phyloP scores from a whole-genome alignment of 1,284 basidiomycete species.

The Trichosporon faecale region DNA sequence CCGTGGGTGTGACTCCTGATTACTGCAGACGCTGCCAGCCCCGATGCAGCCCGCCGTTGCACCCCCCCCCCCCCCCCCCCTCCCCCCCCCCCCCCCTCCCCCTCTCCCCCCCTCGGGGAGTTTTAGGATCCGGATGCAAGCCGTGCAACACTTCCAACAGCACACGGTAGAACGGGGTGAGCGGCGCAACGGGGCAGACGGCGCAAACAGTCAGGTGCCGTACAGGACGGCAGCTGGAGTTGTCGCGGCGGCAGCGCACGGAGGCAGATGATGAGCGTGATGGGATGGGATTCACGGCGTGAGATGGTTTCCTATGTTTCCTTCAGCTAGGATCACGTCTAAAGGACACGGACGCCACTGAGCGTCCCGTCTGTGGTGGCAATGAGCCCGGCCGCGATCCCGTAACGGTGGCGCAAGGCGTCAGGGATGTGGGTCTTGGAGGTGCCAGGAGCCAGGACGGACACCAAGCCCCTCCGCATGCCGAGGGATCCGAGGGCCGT shows the following conservation, averaged over 20 bases:
- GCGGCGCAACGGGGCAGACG: neutral
- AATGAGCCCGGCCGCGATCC: slow-evolving; percentile 17
- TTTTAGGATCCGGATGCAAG: neutral
- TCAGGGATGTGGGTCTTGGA: neutral
- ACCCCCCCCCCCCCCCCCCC: too few relatives aligned
- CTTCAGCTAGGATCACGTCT: slow-evolving; percentile 1
- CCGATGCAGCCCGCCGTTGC: neutral
- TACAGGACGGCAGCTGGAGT: neutral
- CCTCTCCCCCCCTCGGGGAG: too few relatives aligned
- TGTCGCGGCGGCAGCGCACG: neutral
- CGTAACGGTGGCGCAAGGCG: slow-evolving; percentile 19
- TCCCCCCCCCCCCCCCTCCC: too few relatives aligned
- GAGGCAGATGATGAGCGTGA: neutral
- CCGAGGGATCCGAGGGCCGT: slow-evolving; percentile 1
- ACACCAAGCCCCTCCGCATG: slow-evolving; percentile 1
- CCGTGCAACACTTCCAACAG: neutral
- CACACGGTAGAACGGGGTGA: neutral
- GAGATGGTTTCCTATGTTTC: neutral
- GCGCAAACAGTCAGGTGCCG: neutral
- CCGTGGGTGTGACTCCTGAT: neutral
- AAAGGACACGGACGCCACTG: slow-evolving; percentile 8
- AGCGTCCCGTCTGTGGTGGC: slow-evolving; percentile 14
- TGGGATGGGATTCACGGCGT: neutral
- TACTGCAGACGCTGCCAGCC: neutral
- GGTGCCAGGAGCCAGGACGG: neutral